Evolutionary conservation across 169 alveolate genomes (phyloP).

Genomic region (Plasmodium adleri): DNA sequence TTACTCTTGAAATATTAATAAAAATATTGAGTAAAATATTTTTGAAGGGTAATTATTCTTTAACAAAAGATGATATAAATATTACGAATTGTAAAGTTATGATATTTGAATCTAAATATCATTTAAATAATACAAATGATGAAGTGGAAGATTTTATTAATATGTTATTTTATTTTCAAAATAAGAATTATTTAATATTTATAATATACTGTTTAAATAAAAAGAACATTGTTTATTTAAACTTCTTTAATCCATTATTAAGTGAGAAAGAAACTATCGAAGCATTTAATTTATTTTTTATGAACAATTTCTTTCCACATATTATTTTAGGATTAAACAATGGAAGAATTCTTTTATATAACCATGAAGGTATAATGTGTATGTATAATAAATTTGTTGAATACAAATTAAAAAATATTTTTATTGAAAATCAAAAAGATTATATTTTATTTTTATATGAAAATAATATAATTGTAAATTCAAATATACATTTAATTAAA

Average conservation of each 20-base stretch:
- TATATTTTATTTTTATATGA: slow-evolving; percentile 53
- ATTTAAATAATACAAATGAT: slow-evolving; percentile 4
- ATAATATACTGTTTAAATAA: slow-evolving; percentile 59
- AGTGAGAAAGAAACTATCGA: slow-evolving; percentile 62
- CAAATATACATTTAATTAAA: slow-evolving; percentile 49
- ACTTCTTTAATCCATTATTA: slow-evolving; percentile 61
- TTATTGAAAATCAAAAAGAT: slow-evolving; percentile 33
- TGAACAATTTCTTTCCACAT: slow-evolving; percentile 72
- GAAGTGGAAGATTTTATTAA: slow-evolving; percentile 48
- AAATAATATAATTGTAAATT: slow-evolving; percentile 47
- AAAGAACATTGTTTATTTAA: slow-evolving; percentile 56
- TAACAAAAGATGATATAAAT: slow-evolving; percentile 64
- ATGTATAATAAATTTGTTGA: slow-evolving; percentile 74
- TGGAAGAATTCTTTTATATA: slow-evolving; percentile 48
- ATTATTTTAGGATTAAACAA: slow-evolving; percentile 57
- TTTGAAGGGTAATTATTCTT: slow-evolving; percentile 45
- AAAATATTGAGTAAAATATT: slow-evolving; percentile 55
- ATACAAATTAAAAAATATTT: slow-evolving; percentile 24
- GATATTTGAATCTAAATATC: slow-evolving; percentile 41
- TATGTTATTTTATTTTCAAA: slow-evolving; percentile 56
- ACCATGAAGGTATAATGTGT: slow-evolving; percentile 71
- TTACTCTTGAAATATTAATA: slow-evolving; percentile 64
- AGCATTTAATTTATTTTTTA: slow-evolving; percentile 50
- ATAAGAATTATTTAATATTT: slow-evolving; percentile 67
- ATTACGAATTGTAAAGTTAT: slow-evolving; percentile 48